These are phyloP conservation scores for Pichia exigua DNA, from an alignment of 805 yeast genomes.

Conservation along the genomic window DNA sequence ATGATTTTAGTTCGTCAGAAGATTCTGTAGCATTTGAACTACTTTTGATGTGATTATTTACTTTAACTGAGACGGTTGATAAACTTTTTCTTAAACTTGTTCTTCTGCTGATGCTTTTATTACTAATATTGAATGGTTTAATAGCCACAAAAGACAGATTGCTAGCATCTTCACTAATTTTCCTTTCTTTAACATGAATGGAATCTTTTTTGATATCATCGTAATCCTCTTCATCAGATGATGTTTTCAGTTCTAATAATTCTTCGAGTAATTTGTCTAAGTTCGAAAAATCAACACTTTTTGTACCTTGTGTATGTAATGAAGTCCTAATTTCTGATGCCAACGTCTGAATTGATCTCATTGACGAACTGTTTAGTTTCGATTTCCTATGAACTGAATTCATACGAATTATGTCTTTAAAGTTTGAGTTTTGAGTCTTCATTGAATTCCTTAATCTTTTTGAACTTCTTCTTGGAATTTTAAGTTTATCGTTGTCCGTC, in stretches of 20 bases:
- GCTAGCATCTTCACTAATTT: not conserved
- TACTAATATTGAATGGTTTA: not conserved
- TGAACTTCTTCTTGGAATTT: slow-evolving; percentile 13
- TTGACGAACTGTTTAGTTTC: not conserved
- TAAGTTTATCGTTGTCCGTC: not conserved
- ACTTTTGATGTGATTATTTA: not conserved
- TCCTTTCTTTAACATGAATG: not conserved
- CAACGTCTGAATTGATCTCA: slow-evolving; percentile 1
- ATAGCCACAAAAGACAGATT: not conserved
- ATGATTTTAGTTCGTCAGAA: not conserved
- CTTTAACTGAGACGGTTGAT: not conserved
- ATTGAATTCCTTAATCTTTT: slow-evolving; percentile 5
- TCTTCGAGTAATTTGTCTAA: slow-evolving; percentile 5
- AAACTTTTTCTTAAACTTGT: slow-evolving; percentile 3
- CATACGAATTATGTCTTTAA: not conserved
- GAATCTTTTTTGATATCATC: not conserved
- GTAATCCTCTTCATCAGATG: not conserved
- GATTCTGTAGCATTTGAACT: too few species aligned
- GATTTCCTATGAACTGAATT: not conserved
- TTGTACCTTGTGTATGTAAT: not conserved
- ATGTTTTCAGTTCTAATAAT: not conserved
- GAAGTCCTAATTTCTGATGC: not conserved
- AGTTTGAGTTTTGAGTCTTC: not conserved
- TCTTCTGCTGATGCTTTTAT: not conserved
- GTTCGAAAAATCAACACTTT: slow-evolving; percentile 6